Base-by-base conservation (phyloP, 345 rosid genomes). In the Gossypium mustelinum region DNA sequence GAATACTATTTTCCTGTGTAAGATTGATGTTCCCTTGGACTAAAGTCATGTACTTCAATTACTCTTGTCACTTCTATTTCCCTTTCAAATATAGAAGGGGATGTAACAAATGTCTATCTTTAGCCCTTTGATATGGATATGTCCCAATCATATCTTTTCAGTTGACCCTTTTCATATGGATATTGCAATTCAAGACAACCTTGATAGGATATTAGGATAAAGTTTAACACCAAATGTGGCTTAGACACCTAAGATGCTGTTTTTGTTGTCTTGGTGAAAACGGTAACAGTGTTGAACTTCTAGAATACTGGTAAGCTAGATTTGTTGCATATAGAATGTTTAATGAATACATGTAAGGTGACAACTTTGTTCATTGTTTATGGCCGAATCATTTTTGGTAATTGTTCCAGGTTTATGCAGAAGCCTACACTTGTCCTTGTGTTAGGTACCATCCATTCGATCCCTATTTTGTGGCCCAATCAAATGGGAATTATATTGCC, bases 401-500 rank as follows among this genome's bases (percentile, higher is more conserved):
- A 64, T 57, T 78, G 73, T 73, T 34, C 62, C 88, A 88, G 97
- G 90, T 94, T 71, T 92, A 92, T 79, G 86, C 82, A 74, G 96
- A 93, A 79, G 97, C 99, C 74, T 93, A 86, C 79, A 88, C 94
- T 5, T 93, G 98, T 72, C 88, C 97, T 66, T 85, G 94, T 73
- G 77, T 90, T 75, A 83, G 89, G 82, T 72, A 44, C 64, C 99
- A 91, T 74, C 99, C 93, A 1, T 73, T 76, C 43, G 96, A 90
- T 65, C 88, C 90, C 10, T 76, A 58, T 69, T 93, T 93, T 34
- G 83, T 93, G 27, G 93, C 94, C 11, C 97, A 90, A 78, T 95
- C 98, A 52, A 85, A 91, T 79, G 98, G 93, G 62, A 91, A 95
- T 77, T 95, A 93, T 74, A 79, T 90, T n/a, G 97, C 97, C n/a